Percentiles rank a stretch among this genome's conserved stretches.
Conservation (phyloP, 2,329 filamentous ascomycete species). For the Sordariomycetes sp. region DNA sequence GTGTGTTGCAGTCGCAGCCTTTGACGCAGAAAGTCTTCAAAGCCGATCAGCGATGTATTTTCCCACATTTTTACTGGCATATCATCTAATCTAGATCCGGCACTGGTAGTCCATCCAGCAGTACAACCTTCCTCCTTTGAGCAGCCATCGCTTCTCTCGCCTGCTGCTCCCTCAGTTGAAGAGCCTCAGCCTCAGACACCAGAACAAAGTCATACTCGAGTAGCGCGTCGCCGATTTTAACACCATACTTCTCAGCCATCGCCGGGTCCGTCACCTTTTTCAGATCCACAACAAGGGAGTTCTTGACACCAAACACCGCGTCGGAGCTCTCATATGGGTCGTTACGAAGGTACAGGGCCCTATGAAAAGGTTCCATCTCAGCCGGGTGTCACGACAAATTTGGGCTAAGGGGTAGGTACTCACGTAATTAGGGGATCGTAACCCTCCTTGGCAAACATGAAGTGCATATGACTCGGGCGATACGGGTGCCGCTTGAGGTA, state of each 20-base stretch:
- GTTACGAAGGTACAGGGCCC: constrained; percentile 62
- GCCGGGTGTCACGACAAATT: background rate
- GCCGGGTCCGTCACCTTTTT: constrained; percentile 35
- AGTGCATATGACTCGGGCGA: constrained; percentile 54
- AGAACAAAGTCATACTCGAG: constrained; percentile 5
- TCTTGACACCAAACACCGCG: constrained; percentile 78
- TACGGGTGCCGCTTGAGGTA: constrained; percentile 47
- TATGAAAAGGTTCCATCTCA: constrained; percentile 16
- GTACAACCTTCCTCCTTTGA: background rate
- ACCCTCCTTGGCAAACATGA: constrained; percentile 73
- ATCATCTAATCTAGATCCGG: background rate
- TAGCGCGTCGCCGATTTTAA: background rate
- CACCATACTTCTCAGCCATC: constrained; percentile 5
- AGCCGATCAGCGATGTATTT: too few species aligned
- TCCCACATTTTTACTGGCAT: too few species aligned
- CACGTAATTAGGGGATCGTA: constrained; percentile 77
- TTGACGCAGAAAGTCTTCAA: too few species aligned
- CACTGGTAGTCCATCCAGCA: background rate
- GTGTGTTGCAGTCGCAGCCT: too few species aligned
- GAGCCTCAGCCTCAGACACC: background rate
- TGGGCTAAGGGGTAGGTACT: constrained; percentile 17
- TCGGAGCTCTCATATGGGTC: constrained; percentile 76
- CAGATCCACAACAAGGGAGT: constrained; percentile 56
- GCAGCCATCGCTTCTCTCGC: background rate
- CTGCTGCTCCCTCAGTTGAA: background rate